Conservation (phyloP, 73 alveolate genomes). For the Durusdinium trenchii region DNA sequence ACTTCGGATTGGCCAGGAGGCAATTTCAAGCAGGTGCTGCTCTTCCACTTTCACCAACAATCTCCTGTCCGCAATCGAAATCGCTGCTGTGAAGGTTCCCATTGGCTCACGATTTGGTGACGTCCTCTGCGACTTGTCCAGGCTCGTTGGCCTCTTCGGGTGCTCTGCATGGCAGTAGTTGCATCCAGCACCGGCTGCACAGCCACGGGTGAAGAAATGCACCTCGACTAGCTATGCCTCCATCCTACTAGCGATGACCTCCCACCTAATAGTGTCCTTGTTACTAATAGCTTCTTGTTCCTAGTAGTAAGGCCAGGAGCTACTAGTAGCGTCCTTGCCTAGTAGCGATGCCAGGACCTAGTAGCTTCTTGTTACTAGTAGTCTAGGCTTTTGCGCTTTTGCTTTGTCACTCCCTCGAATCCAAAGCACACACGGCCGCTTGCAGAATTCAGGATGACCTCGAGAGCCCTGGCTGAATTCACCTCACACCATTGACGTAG, state of each 20-base stretch:
- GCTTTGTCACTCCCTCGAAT: no score
- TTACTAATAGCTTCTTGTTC: no score
- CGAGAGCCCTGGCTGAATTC: conserved; percentile 17
- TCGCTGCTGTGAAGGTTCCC: not conserved
- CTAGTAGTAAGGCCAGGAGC: no score
- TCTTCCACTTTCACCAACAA: not conserved
- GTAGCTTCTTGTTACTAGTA: no score
- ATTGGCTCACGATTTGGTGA: not conserved
- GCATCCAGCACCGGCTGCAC: conserved; percentile 34
- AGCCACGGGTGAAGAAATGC: conserved; percentile 49
- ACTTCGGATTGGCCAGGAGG: not conserved
- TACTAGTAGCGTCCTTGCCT: no score
- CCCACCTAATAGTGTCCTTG: not conserved
- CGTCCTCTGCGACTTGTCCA: conserved; percentile 69
- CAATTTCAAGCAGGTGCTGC: conserved; percentile 46
- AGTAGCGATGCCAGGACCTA: no score
- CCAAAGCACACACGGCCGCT: conserved; percentile 37
- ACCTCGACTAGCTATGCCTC: no score
- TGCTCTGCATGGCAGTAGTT: conserved; percentile 73
- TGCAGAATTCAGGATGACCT: conserved; percentile 41
- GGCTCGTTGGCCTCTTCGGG: conserved; percentile 55
- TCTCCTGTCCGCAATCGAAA: not conserved
- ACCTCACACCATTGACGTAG: no score
- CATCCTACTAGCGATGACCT: not conserved
- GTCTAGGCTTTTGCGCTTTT: no score